Conservation (phyloP, 106 monocot species). For the Cymbidium sinense region DNA sequence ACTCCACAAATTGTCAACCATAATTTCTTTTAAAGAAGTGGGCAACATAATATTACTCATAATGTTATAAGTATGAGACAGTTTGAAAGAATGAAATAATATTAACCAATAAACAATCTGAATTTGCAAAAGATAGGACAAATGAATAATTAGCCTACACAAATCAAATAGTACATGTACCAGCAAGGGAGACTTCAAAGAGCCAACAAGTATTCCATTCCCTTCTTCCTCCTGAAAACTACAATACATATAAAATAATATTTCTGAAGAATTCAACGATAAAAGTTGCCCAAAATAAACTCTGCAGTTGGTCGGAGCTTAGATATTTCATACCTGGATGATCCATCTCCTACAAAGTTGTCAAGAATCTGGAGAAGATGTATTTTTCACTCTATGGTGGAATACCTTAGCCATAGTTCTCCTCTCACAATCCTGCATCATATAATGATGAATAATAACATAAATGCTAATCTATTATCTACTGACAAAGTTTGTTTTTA, state of each 20-base stretch:
- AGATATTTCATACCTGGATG: background rate
- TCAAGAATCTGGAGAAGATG: conserved; percentile 14
- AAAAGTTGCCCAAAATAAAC: background rate
- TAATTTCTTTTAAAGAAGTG: no score
- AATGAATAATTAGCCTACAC: no score
- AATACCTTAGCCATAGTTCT: conserved; percentile 72
- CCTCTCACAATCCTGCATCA: conserved; percentile 72
- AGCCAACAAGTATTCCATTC: background rate
- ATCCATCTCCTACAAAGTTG: background rate
- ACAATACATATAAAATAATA: background rate
- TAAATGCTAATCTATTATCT: background rate
- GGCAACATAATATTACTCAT: no score
- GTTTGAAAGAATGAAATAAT: no score
- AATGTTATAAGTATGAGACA: no score
- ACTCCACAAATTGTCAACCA: no score
- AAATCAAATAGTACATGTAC: no score
- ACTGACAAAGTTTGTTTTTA: background rate
- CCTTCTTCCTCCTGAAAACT: background rate
- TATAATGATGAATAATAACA: conserved; percentile 1
- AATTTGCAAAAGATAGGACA: no score
- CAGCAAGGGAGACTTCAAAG: background rate
- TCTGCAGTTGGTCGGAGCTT: background rate
- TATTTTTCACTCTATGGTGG: conserved; percentile 52
- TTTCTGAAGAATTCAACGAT: background rate
- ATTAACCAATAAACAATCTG: no score